Base-by-base conservation (phyloP, 2,329 filamentous ascomycete species). In the Penicillium freii region DNA sequence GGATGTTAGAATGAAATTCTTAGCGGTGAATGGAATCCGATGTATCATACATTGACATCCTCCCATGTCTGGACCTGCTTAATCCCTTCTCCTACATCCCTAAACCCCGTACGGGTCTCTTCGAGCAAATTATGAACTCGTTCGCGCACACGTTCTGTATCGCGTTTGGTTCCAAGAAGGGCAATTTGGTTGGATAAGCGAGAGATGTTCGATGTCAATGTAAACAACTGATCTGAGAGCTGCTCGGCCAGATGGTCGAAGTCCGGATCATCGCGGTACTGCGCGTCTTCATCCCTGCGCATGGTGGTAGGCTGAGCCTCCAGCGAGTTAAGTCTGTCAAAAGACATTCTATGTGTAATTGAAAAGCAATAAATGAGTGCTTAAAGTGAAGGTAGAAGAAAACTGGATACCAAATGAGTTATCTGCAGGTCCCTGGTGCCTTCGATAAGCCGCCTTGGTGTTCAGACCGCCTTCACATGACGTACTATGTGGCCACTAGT, bases 1-100 rank as follows among this genome's bases (percentile, higher is more conserved):
- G 6, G 42, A 23, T 7, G 46, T 60, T 44, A 56, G 56, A 67
- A 62, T 66, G 57, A 29, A 21, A 39, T 45, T 19, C 2, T 8
- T 3, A 1, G 8, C 4, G 29, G 31, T 4, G 39, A 4, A 19
- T 38, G 34, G 6, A 42, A 48, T 23, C 53, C 51, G 23, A 49
- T 29, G 25, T 52, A 51, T 67, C 84, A 65, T 81, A 92, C 89
- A 71, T 87, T 90, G 51, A 91, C 86, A 69, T 93, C 91, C 71
- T 87, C 90, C 92, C 85, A 97, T 40, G 84, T 84, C 73, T 95
- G 90, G 46, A 97, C 84, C 76, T 89, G 92, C 86, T 97, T 97
- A 63, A 99, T 83, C 6, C 92, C 92, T 69, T 97, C 92, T 64
- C 91, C 94, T 59, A 96, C 89, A 55, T 94, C 89, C 75, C 93